Percentiles rank a stretch among this genome's conserved stretches.
Conservation (phyloP, 2,329 filamentous ascomycete genomes). For the Stagonosporopsis vannaccii region DNA sequence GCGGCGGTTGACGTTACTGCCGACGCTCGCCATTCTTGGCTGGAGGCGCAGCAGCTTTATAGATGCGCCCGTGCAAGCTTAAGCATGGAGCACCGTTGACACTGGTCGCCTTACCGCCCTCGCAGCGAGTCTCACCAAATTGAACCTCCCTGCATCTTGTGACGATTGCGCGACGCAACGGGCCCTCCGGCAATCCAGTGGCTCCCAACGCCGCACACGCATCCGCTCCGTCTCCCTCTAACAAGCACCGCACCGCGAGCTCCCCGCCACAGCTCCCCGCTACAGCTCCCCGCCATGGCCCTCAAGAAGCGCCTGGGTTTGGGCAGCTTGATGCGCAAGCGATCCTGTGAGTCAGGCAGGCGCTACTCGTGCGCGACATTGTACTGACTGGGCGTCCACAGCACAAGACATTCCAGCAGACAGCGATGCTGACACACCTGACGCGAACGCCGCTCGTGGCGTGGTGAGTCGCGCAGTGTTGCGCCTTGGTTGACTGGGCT, state of each 20-base stretch:
- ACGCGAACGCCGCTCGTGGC: conserved; percentile 69
- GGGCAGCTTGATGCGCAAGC: conserved; percentile 47
- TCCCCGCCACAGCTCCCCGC: conserved; percentile 12
- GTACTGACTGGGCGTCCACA: conserved; percentile 27
- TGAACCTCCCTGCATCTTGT: conserved; percentile 5
- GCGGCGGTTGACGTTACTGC: conserved; percentile 35
- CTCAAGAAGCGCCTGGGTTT: conserved; percentile 50
- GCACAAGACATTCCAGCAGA: conserved; percentile 39
- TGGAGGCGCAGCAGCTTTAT: conserved; percentile 27
- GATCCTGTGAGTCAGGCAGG: conserved; percentile 31
- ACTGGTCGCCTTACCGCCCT: conserved; percentile 19
- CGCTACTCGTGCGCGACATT: background rate
- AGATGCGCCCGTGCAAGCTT: conserved; percentile 14
- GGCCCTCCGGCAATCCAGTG: background rate
- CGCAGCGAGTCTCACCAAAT: conserved; percentile 16
- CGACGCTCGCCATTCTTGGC: conserved; percentile 27
- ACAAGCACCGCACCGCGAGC: background rate
- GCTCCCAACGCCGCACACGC: background rate
- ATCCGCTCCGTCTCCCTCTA: conserved; percentile 3
- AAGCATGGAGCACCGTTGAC: conserved; percentile 15
- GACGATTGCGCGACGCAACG: conserved; percentile 3
- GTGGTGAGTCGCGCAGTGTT: conserved; percentile 63
- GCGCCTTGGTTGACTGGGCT: conserved; percentile 11
- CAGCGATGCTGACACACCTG: conserved; percentile 65
- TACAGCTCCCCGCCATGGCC: conserved; percentile 47